phyloP scores from a whole-genome alignment of 257 asterid species.

The Scutellaria baicalensis region DNA sequence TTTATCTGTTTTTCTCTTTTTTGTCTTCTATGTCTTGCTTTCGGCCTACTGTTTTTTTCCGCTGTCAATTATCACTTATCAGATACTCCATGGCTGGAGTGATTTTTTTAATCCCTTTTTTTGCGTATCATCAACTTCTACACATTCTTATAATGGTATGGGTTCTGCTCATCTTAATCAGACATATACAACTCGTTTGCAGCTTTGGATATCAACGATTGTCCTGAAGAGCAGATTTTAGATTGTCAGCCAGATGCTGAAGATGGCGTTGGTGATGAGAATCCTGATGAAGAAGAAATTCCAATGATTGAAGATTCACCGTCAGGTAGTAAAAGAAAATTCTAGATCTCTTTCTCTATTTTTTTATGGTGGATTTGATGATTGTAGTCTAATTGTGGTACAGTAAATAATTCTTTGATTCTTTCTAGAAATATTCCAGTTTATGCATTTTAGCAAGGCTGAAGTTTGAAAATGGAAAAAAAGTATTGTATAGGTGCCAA shows the following conservation, averaged over 20 bases:
- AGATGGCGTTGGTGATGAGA: conserved; percentile 48
- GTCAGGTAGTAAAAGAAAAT: conserved; percentile 42
- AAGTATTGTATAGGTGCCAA: neutral
- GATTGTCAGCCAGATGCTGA: conserved; percentile 61
- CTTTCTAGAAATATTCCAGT: neutral
- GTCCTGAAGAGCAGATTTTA: conserved; percentile 75
- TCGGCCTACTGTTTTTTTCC: neutral
- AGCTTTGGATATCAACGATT: conserved; percentile 81
- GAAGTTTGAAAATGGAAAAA: neutral
- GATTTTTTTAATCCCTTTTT: conserved; percentile 17
- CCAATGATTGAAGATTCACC: conserved; percentile 61
- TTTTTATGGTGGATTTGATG: neutral
- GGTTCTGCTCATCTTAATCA: conserved; percentile 66
- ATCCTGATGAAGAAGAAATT: conserved; percentile 67
- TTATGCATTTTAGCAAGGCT: neutral
- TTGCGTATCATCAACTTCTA: neutral
- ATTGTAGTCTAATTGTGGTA: neutral
- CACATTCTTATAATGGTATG: conserved; percentile 42
- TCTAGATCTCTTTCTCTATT: neutral
- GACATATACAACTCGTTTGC: conserved; percentile 90
- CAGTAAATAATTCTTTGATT: neutral
- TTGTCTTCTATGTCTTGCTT: neutral
- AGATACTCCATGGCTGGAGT: neutral
- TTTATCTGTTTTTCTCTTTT: neutral
- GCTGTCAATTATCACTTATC: neutral